Percentiles rank a stretch among this genome's conserved stretches.
Conservation (phyloP, 768 basidiomycete species). For the Nevesoporus exiguus region DNA sequence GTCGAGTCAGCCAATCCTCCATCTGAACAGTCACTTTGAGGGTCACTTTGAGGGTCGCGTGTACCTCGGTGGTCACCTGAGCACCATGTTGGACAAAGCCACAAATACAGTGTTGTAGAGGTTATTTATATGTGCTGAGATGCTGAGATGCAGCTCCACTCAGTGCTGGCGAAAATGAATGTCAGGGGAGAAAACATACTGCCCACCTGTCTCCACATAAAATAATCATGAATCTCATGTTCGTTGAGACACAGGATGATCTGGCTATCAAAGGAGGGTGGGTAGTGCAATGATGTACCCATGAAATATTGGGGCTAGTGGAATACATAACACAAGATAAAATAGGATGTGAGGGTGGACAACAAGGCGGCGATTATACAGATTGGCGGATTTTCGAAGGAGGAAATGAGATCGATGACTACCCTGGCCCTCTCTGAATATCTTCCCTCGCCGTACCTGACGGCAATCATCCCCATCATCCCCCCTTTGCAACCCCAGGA, state of each 20-base stretch:
- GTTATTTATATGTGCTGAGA: slow-evolving; percentile 93
- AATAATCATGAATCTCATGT: slow-evolving; percentile 82
- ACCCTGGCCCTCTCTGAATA: too few relatives aligned
- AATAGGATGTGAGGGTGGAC: slow-evolving; percentile 77
- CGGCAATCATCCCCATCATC: too few relatives aligned
- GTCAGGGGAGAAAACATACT: slow-evolving; percentile 56
- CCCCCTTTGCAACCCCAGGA: too few relatives aligned
- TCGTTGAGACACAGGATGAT: slow-evolving; percentile 76
- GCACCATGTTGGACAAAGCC: slow-evolving; percentile 87
- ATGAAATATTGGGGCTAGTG: slow-evolving; percentile 83
- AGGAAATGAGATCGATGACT: slow-evolving; percentile 55
- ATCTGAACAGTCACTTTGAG: not conserved
- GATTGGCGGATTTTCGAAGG: slow-evolving; percentile 63
- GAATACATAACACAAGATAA: slow-evolving; percentile 88
- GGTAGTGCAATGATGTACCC: slow-evolving; percentile 64
- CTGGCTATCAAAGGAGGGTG: slow-evolving; percentile 91
- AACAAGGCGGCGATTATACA: slow-evolving; percentile 84
- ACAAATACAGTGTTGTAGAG: slow-evolving; percentile 95
- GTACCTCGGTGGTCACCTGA: slow-evolving; percentile 74
- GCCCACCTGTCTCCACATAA: slow-evolving; percentile 93
- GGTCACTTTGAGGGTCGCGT: slow-evolving; percentile 69
- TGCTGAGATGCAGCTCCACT: slow-evolving; percentile 17
- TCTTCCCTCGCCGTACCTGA: too few relatives aligned
- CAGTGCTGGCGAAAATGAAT: not conserved
- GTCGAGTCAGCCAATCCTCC: slow-evolving; percentile 8